These are phyloP conservation scores for Cucumis cinereus DNA, from an alignment of 306 rosid genomes.

Conservation along the genomic window DNA sequence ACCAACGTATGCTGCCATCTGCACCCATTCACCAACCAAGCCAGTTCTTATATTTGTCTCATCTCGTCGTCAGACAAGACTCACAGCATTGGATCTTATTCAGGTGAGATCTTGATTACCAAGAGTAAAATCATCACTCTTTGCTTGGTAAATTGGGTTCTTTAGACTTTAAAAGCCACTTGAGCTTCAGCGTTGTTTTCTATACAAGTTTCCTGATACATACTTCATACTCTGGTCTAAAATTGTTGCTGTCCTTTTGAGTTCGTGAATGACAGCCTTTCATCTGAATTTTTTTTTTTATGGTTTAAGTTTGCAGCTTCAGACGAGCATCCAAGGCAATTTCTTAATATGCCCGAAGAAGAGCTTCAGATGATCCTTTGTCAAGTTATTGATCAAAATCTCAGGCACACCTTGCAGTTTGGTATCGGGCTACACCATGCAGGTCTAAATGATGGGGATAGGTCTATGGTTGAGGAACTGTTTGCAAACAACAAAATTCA, in stretches of 20 bases:
- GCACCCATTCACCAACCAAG: conserved; percentile 92
- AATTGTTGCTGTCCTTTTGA: not conserved
- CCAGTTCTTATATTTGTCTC: conserved; percentile 98
- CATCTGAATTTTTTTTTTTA: conserved; percentile 9
- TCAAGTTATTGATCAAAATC: conserved; percentile 85
- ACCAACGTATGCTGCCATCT: conserved; percentile 94
- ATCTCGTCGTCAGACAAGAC: conserved; percentile 94
- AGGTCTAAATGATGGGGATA: conserved; percentile 86
- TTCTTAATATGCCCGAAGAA: conserved; percentile 77
- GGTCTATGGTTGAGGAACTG: conserved; percentile 89
- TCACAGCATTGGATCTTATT: conserved; percentile 86
- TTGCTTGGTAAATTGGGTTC: not conserved
- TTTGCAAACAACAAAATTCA: conserved; percentile 91
- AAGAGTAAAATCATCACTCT: not conserved
- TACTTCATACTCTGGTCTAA: not conserved
- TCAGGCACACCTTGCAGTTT: conserved; percentile 92
- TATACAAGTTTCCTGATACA: not conserved
- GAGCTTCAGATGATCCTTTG: conserved; percentile 77
- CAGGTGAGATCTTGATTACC: conserved; percentile 41
- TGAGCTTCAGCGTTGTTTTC: not conserved
- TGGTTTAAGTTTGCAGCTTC: conserved; percentile 75
- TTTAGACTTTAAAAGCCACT: not conserved
- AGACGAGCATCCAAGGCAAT: conserved; percentile 83
- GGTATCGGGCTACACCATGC: conserved; percentile 97
- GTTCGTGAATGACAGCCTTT: not conserved